Conservation (phyloP, 2,329 filamentous ascomycete genomes). For the Fusarium transvaalense region DNA sequence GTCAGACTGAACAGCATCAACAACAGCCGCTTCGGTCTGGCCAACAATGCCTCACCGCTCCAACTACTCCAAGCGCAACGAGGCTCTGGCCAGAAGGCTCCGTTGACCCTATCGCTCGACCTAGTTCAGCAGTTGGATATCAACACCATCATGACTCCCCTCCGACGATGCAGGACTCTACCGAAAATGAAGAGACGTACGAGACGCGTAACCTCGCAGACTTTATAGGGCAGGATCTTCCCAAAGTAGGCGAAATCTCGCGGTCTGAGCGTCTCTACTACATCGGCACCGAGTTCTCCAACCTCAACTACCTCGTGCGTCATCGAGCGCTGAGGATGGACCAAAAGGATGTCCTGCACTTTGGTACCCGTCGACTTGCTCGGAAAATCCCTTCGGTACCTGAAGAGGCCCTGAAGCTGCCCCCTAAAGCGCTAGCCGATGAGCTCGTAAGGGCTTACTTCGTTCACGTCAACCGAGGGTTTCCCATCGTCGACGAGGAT, state of each 20-base stretch:
- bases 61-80: slow-evolving; percentile 37
- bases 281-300: slow-evolving; percentile 68
- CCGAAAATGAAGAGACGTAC: slow-evolving; percentile 55
- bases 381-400: slow-evolving; percentile 57
- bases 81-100: slow-evolving; percentile 28
- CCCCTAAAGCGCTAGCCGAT: slow-evolving; percentile 61
- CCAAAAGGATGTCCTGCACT: slow-evolving; percentile 51
- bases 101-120: slow-evolving; percentile 19
- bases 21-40: slow-evolving; percentile 28
- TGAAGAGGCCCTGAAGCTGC: slow-evolving; percentile 62
- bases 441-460: slow-evolving; percentile 65
- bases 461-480: slow-evolving; percentile 62
- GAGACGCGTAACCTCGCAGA: slow-evolving; percentile 60
- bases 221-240: slow-evolving; percentile 62
- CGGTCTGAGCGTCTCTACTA: slow-evolving; percentile 63
- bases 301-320: slow-evolving; percentile 66
- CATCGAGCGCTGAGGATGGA: slow-evolving; percentile 55
- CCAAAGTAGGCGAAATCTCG: slow-evolving; percentile 60
- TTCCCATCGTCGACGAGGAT: slow-evolving; percentile 65
- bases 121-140: slow-evolving; percentile 25
- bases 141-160: slow-evolving; percentile 26
- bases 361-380: slow-evolving; percentile 51
- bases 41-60: slow-evolving; percentile 51
- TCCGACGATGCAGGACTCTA: slow-evolving; percentile 26
- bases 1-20: slow-evolving; percentile 48